Base-by-base conservation (phyloP, 208 protist species). In the Endotrypanum monterogeii region DNA sequence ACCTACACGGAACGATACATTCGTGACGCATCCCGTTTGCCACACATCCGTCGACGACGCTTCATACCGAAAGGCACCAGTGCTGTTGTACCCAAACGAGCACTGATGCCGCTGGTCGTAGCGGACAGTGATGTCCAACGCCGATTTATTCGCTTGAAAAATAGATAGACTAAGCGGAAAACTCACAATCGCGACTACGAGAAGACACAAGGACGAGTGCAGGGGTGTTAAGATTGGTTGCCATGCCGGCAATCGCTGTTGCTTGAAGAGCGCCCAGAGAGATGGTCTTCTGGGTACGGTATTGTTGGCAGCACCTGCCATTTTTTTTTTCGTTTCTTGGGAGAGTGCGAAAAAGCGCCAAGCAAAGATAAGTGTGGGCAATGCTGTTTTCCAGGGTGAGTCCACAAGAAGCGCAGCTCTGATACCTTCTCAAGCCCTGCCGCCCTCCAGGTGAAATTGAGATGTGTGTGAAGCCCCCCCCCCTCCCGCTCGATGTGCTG, bases 161-260 rank as follows among this genome's bases (percentile, higher is more conserved):
- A 99, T 69, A 0, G 88, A 76, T 12, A 95, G 79, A 25, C 98
- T 98, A 37, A 99, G 83, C 20, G 94, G 89, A 11, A 98, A 84
- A 68, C 99, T 99, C 25, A 99, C 55, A 60, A 98, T 39, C 50
- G 91, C 94, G 0, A 99, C 67, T 1, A 95, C 44, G 39, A 99
- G 79, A 70, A 99, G 98, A 28, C 80, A 84, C 8, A 93, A 58
- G 35, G 98, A 90, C 8, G 99, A 96, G 67, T 91, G 80, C 28
- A 71, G 77, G n/a, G 98, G 98, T 14, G 96, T 96, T 7, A 99
- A 76, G 54, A 99, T 90, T 1, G 98, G 98, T 74, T 99, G 97
- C 97, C 98, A 99, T 39, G 98, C 97, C 51, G 80, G 86, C 32
- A 99, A 85, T 7, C 90, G 88, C 84, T 99, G 99, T 86, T 99